phyloP scores from a whole-genome alignment of 2,329 filamentous ascomycete genomes.

The Byssothecium circinans region DNA sequence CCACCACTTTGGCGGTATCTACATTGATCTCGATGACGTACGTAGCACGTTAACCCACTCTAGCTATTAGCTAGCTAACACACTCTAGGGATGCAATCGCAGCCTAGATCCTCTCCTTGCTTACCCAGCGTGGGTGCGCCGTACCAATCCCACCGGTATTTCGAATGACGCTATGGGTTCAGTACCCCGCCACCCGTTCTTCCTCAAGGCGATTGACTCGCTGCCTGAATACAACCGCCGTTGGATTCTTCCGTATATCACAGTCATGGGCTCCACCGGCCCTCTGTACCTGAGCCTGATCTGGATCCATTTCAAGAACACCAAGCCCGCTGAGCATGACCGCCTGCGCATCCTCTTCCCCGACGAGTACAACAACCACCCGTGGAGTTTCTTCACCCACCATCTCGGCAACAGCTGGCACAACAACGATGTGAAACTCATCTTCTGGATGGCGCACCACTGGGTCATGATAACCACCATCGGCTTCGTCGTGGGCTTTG shows the following conservation, averaged over 20 bases:
- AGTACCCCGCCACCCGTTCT: constrained; percentile 73
- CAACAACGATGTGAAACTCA: constrained; percentile 62
- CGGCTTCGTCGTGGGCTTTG: constrained; percentile 56
- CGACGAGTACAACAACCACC: constrained; percentile 67
- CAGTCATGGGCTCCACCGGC: constrained; percentile 77
- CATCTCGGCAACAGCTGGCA: constrained; percentile 68
- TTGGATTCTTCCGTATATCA: constrained; percentile 73
- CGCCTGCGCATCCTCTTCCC: constrained; percentile 69
- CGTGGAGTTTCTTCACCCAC: constrained; percentile 73
- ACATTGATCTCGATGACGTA: constrained; percentile 76
- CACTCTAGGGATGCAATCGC: constrained; percentile 64
- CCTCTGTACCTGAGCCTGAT: constrained; percentile 75
- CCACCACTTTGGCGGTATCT: constrained; percentile 75
- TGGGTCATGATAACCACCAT: constrained; percentile 59
- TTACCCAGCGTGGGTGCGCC: constrained; percentile 71
- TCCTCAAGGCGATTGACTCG: constrained; percentile 67
- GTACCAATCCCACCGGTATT: constrained; percentile 74
- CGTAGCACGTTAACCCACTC: constrained; percentile 18
- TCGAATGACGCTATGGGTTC: constrained; percentile 81
- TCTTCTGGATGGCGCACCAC: constrained; percentile 63
- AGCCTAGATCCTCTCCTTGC: constrained; percentile 67
- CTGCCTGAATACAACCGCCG: constrained; percentile 68
- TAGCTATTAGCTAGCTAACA: constrained; percentile 10
- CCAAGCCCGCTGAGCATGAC: constrained; percentile 51
- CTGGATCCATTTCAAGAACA: constrained; percentile 71